These are phyloP conservation scores for Lumnitzera littorea DNA, from an alignment of 345 rosid species.

Conservation along the genomic window DNA sequence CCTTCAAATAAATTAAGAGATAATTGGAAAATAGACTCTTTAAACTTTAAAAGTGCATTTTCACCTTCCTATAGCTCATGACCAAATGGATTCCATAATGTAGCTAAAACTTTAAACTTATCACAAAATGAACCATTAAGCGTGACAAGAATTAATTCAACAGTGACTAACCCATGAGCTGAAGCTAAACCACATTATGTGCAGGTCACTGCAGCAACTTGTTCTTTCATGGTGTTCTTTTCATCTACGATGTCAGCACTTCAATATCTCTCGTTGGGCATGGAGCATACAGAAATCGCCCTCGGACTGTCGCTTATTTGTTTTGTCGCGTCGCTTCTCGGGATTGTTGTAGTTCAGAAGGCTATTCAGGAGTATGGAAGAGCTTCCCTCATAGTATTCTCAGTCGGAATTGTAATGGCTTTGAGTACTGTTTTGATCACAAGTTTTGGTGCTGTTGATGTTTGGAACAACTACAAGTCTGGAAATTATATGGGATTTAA, in stretches of 20 bases:
- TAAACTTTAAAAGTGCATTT: no score
- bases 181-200: background rate
- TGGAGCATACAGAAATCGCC: slow-evolving; percentile 49
- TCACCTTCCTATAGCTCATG: no score
- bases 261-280: slow-evolving; percentile 60
- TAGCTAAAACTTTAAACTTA: no score
- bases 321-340: slow-evolving; percentile 58
- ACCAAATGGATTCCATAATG: no score
- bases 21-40: no score
- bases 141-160: no score
- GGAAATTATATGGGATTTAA: slow-evolving; percentile 76
- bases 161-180: background rate
- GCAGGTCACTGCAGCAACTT: slow-evolving; percentile 77
- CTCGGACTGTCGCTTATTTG: slow-evolving; percentile 48
- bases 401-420: slow-evolving; percentile 71
- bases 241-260: slow-evolving; percentile 66
- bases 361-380: slow-evolving; percentile 52
- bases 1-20: no score
- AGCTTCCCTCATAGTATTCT: slow-evolving; percentile 81
- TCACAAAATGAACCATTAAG: no score
- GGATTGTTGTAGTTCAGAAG: slow-evolving; percentile 58
- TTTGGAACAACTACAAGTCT: slow-evolving; percentile 50
- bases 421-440: slow-evolving; percentile 66
- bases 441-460: slow-evolving; percentile 57
- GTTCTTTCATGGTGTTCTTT: slow-evolving; percentile 68